Base-by-base conservation (phyloP, 163 green algal genomes). In the Scenedesmus sp. region DNA sequence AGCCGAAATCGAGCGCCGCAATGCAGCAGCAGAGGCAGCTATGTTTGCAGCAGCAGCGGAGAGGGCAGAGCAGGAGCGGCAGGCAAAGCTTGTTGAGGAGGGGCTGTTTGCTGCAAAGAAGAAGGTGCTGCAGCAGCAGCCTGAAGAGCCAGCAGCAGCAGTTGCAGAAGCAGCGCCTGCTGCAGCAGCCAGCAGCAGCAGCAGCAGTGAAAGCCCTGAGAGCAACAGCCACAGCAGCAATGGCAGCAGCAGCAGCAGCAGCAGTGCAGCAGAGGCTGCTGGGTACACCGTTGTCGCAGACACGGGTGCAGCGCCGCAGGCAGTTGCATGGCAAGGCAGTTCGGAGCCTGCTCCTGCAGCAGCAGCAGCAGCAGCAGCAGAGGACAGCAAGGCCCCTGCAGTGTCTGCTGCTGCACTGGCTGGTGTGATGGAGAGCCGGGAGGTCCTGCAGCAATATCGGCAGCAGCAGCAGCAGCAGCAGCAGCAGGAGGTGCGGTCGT, bases 251-350 rank as follows among this genome's bases (percentile, higher is more conserved):
- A 84, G 55, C 55, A 85, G 73, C 73, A 84, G 86, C 86, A 85
- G 55, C 20, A 52, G 81, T 60, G 87, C 56, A 70, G 87, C 66
- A 59, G 70, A 60, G 73, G 73, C 52, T 46, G 87, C 66, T 23
- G 87, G 87, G 12, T 91, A 86, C 66, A 86, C 87, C 20, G 87
- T 91, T n/a, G 87, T 91, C 15, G 66, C 73, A 4, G 87, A 86
- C 23, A 23, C 70, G 20, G 9, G 1, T 34, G 55, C 87, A 57
- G 56, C 46, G 18, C 86, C 54, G 4, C 9, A 55, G 52, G 55
- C 73, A 26, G 87, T 91, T 7, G 73, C 87, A 52, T 91, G 87
- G 87, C 86, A 90, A 56, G 88, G n/a, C 7, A 8, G 13, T 66
- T 26, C 57, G 56, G 88, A 8, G 67, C 34, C 34, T 76, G 55